Evolutionary conservation across 768 basidiomycete species (phyloP).

Genomic region (Boletus rufocinnamomeus): DNA sequence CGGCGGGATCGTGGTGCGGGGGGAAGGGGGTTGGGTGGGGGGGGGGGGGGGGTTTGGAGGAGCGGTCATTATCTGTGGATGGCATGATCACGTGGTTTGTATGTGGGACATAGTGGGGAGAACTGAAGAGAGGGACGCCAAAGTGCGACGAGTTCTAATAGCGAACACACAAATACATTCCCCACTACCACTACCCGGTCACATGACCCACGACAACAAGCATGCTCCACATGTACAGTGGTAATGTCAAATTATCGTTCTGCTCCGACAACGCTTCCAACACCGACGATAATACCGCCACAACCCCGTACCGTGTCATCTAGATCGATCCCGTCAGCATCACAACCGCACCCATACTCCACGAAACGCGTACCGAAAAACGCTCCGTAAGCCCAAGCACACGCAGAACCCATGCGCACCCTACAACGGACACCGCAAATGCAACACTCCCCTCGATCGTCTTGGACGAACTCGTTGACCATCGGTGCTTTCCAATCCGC

Average conservation of each 20-base stretch:
- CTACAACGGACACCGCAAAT: conserved; percentile 70
- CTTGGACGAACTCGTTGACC: conserved; percentile 84
- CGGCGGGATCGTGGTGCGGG: no score
- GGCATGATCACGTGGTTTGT: conserved; percentile 30
- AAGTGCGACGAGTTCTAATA: not conserved
- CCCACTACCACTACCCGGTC: conserved; percentile 27
- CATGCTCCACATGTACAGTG: conserved; percentile 95
- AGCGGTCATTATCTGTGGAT: conserved; percentile 25
- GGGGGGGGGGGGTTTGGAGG: conserved; percentile 12
- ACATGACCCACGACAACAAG: conserved; percentile 56
- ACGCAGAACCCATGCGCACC: conserved; percentile 70
- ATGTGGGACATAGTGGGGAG: no score
- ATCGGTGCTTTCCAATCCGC: conserved; percentile 74
- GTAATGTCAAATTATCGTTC: conserved; percentile 96
- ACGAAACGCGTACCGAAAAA: conserved; percentile 67
- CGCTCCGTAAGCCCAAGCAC: conserved; percentile 64
- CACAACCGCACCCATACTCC: not conserved
- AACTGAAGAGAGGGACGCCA: no score
- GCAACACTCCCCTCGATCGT: conserved; percentile 91
- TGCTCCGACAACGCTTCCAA: conserved; percentile 93
- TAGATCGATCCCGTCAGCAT: conserved; percentile 38
- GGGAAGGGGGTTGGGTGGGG: no score
- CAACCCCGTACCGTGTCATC: conserved; percentile 65
- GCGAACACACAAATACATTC: conserved; percentile 6
- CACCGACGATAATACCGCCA: conserved; percentile 63